These are phyloP conservation scores for Paraphoma chrysanthemicola DNA, from an alignment of 2,329 filamentous ascomycete genomes.

Conservation along the genomic window DNA sequence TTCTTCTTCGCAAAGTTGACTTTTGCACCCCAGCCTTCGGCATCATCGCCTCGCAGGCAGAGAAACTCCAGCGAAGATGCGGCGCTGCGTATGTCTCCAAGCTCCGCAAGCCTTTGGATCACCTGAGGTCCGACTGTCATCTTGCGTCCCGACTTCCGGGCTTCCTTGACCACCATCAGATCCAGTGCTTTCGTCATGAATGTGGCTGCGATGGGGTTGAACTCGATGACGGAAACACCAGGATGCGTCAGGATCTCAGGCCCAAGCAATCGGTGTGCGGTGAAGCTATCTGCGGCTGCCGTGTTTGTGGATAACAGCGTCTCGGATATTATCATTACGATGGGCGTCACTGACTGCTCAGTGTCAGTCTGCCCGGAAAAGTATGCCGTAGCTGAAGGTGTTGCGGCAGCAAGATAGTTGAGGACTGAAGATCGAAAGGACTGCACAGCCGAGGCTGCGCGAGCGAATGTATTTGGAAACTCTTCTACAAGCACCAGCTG, in stretches of 20 bases:
- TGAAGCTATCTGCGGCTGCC: slow-evolving; percentile 87
- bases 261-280: slow-evolving; percentile 86
- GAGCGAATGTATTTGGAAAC: slow-evolving; percentile 58
- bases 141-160: slow-evolving; percentile 75
- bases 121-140: slow-evolving; percentile 80
- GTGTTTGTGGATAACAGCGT: slow-evolving; percentile 85
- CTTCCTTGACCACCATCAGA: slow-evolving; percentile 82
- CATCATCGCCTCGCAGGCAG: slow-evolving; percentile 80
- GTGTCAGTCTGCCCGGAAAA: slow-evolving; percentile 34
- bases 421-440: slow-evolving; percentile 75
- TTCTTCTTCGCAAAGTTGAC: slow-evolving; percentile 68
- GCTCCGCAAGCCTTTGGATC: slow-evolving; percentile 79
- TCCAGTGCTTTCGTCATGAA: slow-evolving; percentile 85
- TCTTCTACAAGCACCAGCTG: slow-evolving; percentile 59
- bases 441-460: slow-evolving; percentile 52
- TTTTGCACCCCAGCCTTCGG: slow-evolving; percentile 82
- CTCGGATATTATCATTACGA: slow-evolving; percentile 92
- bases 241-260: slow-evolving; percentile 85
- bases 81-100: slow-evolving; percentile 92
- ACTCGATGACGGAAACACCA: slow-evolving; percentile 81
- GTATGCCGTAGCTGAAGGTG: slow-evolving; percentile 61
- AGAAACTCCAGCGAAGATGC: slow-evolving; percentile 91
- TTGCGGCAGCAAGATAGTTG: slow-evolving; percentile 74
- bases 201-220: slow-evolving; percentile 89
- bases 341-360: slow-evolving; percentile 57